phyloP scores from a whole-genome alignment of 345 rosid species.

The Melaleuca quinquenervia region DNA sequence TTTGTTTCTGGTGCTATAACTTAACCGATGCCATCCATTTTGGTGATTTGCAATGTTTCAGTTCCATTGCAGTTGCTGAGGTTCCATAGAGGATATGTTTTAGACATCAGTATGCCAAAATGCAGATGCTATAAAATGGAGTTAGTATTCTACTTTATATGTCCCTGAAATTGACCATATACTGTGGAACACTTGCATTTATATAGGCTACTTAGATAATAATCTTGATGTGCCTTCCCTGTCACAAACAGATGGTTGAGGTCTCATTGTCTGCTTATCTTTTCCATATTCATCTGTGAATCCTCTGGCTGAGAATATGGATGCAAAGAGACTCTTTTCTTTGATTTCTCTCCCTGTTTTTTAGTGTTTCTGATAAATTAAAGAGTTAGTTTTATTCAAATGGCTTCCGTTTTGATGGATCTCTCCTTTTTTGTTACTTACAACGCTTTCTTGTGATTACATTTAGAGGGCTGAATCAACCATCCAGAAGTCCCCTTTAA shows the following conservation, averaged over 20 bases:
- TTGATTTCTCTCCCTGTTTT: not conserved
- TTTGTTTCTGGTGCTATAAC: not conserved
- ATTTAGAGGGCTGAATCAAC: not conserved
- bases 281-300: not conserved
- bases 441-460: not conserved
- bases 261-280: not conserved
- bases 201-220: not conserved
- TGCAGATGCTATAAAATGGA: not conserved
- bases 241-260: not conserved
- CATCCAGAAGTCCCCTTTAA: not conserved
- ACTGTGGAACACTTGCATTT: not conserved
- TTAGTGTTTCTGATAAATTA: not conserved
- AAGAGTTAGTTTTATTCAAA: not conserved
- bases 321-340: not conserved
- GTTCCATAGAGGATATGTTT: not conserved
- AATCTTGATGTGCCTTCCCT: not conserved
- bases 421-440: not conserved
- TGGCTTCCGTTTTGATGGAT: not conserved
- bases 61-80: not conserved
- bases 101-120: not conserved
- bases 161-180: not conserved
- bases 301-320: not conserved
- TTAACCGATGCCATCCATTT: not conserved
- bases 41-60: not conserved
- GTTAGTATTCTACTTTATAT: not conserved